Evolutionary conservation across 1,139 yeast species (phyloP), one percentile per base, ranked within the genome.

Genomic region (Wickerhamiella infanticola): DNA sequence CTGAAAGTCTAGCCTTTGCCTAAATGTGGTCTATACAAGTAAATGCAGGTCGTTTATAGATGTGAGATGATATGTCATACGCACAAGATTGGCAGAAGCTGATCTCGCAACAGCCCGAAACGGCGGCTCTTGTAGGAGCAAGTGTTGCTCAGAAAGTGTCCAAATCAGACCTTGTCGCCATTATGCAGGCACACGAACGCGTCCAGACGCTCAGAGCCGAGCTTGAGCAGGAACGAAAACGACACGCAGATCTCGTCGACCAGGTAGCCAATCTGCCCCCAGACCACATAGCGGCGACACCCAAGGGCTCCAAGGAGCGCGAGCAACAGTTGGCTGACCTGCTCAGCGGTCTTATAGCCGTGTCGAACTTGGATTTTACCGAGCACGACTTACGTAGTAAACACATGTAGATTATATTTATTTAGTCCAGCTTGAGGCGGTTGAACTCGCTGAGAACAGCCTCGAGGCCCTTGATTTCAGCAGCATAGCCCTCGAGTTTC

Each of bases 401-500:
- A 11, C 8, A 36, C 9, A n/a, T 36, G 18, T 18, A 13, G 18
- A n/a, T 9, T 36, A 18, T 36, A 18, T 36, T 9, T 29, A 29
- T 39, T 24, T 52, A 54, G 31, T 52, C 56, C 29, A 62, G 46
- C 57, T 61, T 61, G 42, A 63, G 63, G 49, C 61, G 58, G 53
- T 66, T 66, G 50, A 68, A 68, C 52, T 65, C 65, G 40, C 55
- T 62, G 31, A 68, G 62, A 43, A 66, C 67, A 24, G 62, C 57
- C 48, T 62, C 56, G 43, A 62, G 75, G 53, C 95, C 94, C 60
- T 81, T 86, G 51, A 85, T 80, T 64, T 88, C 98, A 43, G 97
- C 95, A 55, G 67, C 64, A 52, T 76, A 73, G 58, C 76, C 79
- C 54, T 81, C 93, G 50, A 79, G 68, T 63, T 82, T 77, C 62